Base-by-base conservation (phyloP, 2,329 filamentous ascomycete species). In the Epicoccum sorghinum region DNA sequence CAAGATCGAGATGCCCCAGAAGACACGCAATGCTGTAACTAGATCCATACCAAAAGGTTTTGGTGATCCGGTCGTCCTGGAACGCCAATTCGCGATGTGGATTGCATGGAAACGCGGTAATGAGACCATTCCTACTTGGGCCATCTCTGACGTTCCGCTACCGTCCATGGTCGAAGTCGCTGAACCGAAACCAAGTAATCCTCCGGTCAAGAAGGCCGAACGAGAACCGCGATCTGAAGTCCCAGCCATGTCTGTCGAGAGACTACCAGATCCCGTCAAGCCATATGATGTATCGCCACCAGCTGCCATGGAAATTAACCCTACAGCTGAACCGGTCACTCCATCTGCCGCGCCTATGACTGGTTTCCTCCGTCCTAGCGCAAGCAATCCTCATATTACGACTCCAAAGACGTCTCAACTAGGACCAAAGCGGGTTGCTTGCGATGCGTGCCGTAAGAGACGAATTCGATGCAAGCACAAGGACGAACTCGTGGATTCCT, bases 21-120 rank as follows among this genome's bases (percentile, higher is more conserved):
- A 85, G 52, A 78, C 79, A 39, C 79, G 82, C 57, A 86, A 85
- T 56, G 83, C 84, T 3, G 83, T 89, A 45, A 82, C 80, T 55
- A 80, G 79, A 27, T 86, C 85, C 3, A 87, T 89, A 49, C 86
- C 86, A 0, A 88, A 87, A 70, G 80, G 80, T 27, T 76, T 82
- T 52, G 83, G 82, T 32, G 85, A 89, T 50, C 84, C 86, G 4
- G 70, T 88, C n/a, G 80, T 84, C 27, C 72, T 83, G 30, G 82
- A 85, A 51, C 80, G 82, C 61, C 80, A 74, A 13, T 88, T 89
- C 60, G 86, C 84, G 4, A 77, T 87, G 52, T 89, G 86, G 86
- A 80, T 83, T 52, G 83, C 86, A 3, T 88, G 86, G 86, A 88
- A 89, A 68, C 81, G 83, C 49, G 86, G 86, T 9, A 86, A 87